Evolutionary conservation across 805 yeast species (phyloP).

Genomic region (Saccharomycopsis capsularis): DNA sequence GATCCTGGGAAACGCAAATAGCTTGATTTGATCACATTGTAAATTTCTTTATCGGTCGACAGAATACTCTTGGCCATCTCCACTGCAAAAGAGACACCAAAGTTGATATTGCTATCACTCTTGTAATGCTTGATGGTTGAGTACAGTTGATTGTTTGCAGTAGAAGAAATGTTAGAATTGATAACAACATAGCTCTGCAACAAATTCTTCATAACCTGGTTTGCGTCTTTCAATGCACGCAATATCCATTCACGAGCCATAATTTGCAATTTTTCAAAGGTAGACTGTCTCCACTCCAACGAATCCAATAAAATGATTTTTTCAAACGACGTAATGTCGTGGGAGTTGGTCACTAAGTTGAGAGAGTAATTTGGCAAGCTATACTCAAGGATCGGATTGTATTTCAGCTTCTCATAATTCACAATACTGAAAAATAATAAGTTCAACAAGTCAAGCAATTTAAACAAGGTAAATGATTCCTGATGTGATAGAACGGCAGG

Average conservation of each 20-base stretch:
- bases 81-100: conserved; percentile 85
- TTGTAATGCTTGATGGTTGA: conserved; percentile 25
- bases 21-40: conserved; percentile 34
- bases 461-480: conserved; percentile 49
- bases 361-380: conserved; percentile 25
- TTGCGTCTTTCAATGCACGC: conserved; percentile 48
- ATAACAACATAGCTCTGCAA: conserved; percentile 68
- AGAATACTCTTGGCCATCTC: conserved; percentile 75
- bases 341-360: conserved; percentile 5
- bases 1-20: conserved; percentile 11
- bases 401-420: conserved; percentile 78
- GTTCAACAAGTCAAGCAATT: conserved; percentile 74
- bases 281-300: conserved; percentile 62
- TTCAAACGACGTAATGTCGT: conserved; percentile 29
- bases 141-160: background rate
- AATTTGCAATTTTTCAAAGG: conserved; percentile 52
- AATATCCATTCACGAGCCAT: conserved; percentile 65
- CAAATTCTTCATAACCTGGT: conserved; percentile 70
- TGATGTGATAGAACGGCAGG: conserved; percentile 79
- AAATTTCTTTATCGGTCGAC: conserved; percentile 60
- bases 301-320: conserved; percentile 62
- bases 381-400: conserved; percentile 75
- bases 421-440: conserved; percentile 70
- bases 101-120: conserved; percentile 43
- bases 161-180: conserved; percentile 22